phyloP scores from a whole-genome alignment of 306 rosid species.

The Fragaria ananassa region DNA sequence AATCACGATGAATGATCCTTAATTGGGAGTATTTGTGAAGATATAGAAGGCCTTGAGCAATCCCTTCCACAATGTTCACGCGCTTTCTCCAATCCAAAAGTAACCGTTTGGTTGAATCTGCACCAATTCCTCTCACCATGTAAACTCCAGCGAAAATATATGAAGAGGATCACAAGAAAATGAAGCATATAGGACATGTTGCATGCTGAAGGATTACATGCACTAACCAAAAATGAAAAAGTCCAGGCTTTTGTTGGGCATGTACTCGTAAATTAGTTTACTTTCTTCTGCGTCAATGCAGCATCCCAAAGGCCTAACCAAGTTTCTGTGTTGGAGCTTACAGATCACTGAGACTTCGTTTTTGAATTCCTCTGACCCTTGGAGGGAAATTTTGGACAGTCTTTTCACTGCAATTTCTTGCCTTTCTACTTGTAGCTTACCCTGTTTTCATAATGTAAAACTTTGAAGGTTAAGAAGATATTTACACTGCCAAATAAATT shows the following conservation, averaged over 20 bases:
- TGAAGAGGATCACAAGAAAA: background rate
- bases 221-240: background rate
- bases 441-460: background rate
- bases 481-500: background rate
- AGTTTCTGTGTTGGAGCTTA: background rate
- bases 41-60: conserved; percentile 17
- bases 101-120: background rate
- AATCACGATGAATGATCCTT: conserved; percentile 19
- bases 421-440: background rate
- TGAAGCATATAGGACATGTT: background rate
- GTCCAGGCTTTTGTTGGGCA: background rate
- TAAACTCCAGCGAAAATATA: background rate
- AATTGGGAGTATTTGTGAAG: conserved; percentile 23
- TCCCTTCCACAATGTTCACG: conserved; percentile 16
- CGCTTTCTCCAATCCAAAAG: conserved; percentile 16
- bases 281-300: background rate
- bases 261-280: background rate
- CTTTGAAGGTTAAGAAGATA: background rate
- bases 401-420: background rate
- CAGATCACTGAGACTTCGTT: background rate
- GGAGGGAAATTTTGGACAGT: background rate
- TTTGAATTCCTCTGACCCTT: background rate
- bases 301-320: background rate
- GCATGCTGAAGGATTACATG: background rate
- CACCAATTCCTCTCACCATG: background rate